These are phyloP conservation scores for Draba incana DNA, from an alignment of 345 rosid genomes.

Conservation along the genomic window DNA sequence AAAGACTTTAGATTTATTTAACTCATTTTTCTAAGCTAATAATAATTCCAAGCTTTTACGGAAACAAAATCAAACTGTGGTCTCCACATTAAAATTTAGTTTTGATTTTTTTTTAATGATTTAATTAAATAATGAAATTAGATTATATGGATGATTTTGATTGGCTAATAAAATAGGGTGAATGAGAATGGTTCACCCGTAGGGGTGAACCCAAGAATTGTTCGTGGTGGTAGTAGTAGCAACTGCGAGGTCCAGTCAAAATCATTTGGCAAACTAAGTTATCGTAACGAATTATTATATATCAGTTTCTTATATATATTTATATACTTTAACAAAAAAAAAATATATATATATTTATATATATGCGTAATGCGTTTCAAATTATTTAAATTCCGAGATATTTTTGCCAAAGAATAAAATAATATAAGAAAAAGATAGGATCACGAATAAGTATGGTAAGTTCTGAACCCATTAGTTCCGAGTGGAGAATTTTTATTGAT, in stretches of 20 bases:
- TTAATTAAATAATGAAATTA: no score
- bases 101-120: no score
- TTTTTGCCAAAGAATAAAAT: slow-evolving; percentile 15
- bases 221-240: neutral
- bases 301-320: neutral
- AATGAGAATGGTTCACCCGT: no score
- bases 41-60: no score
- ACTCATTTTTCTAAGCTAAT: no score
- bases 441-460: slow-evolving; percentile 31
- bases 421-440: neutral
- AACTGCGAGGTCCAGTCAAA: slow-evolving; percentile 15
- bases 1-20: no score
- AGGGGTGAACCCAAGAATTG: no score
- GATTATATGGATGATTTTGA: no score
- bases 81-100: no score
- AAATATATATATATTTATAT: neutral
- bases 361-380: slow-evolving; percentile 9
- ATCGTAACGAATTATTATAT: neutral
- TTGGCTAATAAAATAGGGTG: no score
- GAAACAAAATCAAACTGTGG: no score
- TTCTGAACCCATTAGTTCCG: slow-evolving; percentile 22
- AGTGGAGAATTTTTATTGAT: slow-evolving; percentile 23
- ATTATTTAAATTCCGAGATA: slow-evolving; percentile 8
- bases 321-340: no score
- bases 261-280: slow-evolving; percentile 17